Evolutionary conservation across 75 land plant genomes (phyloP).

Genomic region (Picea sitchensis): DNA sequence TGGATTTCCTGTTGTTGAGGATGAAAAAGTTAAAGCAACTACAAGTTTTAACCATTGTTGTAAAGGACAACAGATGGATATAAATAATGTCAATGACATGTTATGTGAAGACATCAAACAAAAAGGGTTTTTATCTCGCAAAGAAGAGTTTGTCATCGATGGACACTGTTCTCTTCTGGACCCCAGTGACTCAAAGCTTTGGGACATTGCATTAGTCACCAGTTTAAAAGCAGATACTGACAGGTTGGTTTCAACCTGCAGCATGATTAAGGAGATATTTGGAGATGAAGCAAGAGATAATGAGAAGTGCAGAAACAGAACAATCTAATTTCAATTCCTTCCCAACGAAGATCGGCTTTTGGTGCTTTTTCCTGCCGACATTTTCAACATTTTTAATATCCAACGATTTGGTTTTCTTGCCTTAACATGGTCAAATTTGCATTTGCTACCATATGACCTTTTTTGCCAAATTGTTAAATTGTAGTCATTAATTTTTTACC

Average conservation of each 20-base stretch:
- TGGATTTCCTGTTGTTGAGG: neutral
- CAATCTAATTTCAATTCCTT: neutral
- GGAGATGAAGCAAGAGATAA: conserved; percentile 35
- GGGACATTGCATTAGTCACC: conserved; percentile 30
- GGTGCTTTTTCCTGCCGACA: neutral
- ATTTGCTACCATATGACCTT: neutral
- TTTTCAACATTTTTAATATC: neutral
- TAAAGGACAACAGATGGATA: neutral
- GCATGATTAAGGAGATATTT: conserved; percentile 69
- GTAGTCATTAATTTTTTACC: neutral
- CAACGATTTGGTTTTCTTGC: neutral
- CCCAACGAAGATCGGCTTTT: neutral
- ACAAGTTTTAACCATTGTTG: too few species aligned
- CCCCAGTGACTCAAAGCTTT: conserved; percentile 31
- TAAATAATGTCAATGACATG: conserved; percentile 3
- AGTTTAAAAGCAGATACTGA: conserved; percentile 25
- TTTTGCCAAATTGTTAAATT: neutral
- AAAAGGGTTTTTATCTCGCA: neutral
- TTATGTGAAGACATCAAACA: neutral
- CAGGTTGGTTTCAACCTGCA: conserved; percentile 51
- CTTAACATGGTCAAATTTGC: neutral
- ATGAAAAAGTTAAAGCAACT: neutral
- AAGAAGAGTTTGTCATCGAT: neutral
- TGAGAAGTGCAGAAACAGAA: neutral
- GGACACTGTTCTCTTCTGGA: conserved; percentile 14